Evolutionary conservation across 495 filamentous ascomycete species (phyloP), one percentile per base, ranked within the genome.

Genomic region (Hypoxylon lenormandii): DNA sequence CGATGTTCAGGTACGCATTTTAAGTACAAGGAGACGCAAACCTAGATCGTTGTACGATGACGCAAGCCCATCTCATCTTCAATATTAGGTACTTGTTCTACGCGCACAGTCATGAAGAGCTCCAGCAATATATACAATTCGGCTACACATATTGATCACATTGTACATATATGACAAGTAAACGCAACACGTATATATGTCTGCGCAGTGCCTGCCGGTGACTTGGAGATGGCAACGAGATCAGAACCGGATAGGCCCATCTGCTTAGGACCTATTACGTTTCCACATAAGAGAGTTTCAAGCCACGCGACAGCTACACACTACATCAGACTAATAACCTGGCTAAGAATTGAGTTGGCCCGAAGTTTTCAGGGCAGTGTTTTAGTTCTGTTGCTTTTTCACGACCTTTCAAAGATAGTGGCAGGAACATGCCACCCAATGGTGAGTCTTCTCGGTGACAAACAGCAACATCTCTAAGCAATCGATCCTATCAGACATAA

Each of bases 41-140:
- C 60, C 49, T 65, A 70, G 54, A 61, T 60, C 10, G 49, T 70
- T 28, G 28, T 19, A 52, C 50, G 23, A 70, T 70, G 55, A 65
- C 67, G 67, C 60, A 70, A 65, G 60, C 60, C 54, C 30, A 33
- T 33, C 30, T 33, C 30, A 33, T 33, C 30, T 33, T 33, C 30
- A 33, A 4, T 33, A 3, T 33, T 7, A 8, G 30, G 30, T 33
- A 33, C 30, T 33, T 33, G 30, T 33, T 33, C 2, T 26, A 33
- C 3, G 26, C 26, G 6, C 10, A 33, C 30, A 33, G 30, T 8
- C 30, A 33, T 33, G 30, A 33, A 33, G 30, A 33, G 30, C n/a
- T n/a, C n/a, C n/a, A 1, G 10, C 30, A 33, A 33, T 33, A 11
- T 33, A 1, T 33, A 33, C 30, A 33, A 1, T 8, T 33, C 30